These are phyloP conservation scores for Platanthera guangdongensis DNA, from an alignment of 106 monocot species.

Conservation along the genomic window DNA sequence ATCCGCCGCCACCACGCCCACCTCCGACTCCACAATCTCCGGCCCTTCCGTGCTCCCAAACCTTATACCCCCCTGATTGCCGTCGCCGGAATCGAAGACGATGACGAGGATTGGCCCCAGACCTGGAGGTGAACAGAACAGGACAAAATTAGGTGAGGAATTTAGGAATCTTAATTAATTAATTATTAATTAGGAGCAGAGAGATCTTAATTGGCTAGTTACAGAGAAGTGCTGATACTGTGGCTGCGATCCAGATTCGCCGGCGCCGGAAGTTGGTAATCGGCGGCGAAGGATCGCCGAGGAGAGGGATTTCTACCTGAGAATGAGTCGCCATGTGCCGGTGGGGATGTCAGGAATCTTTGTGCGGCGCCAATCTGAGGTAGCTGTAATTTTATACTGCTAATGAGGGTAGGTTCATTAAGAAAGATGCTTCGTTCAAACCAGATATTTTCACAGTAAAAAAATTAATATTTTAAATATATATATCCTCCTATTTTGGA, in stretches of 20 bases:
- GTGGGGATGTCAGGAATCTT: not conserved
- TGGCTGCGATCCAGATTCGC: not conserved
- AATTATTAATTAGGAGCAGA: not conserved
- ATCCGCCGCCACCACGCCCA: constrained; percentile 80
- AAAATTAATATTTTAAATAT: too few relatives aligned
- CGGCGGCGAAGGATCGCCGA: constrained; percentile 20
- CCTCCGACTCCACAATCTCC: constrained; percentile 54
- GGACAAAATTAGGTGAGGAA: not conserved
- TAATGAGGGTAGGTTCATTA: too few relatives aligned
- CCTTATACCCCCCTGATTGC: constrained; percentile 6
- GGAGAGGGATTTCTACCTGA: constrained; percentile 34
- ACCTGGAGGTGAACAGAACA: constrained; percentile 4
- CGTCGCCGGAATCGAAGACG: not conserved
- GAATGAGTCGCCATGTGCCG: constrained; percentile 11
- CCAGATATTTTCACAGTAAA: too few relatives aligned
- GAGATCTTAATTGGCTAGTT: not conserved
- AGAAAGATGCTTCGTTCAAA: too few relatives aligned
- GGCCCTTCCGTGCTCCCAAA: constrained; percentile 8
- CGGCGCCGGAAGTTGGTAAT: not conserved
- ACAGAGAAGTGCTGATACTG: constrained; percentile 17
- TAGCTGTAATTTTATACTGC: not conserved
- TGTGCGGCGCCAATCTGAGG: not conserved
- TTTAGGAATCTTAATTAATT: not conserved
- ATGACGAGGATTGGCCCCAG: not conserved
- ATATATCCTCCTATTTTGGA: too few relatives aligned